A percentile compares a stretch with the other conserved stretches of the same genome.
phyloP scores from a whole-genome alignment of 345 rosid species.

The Citrus reticulata region DNA sequence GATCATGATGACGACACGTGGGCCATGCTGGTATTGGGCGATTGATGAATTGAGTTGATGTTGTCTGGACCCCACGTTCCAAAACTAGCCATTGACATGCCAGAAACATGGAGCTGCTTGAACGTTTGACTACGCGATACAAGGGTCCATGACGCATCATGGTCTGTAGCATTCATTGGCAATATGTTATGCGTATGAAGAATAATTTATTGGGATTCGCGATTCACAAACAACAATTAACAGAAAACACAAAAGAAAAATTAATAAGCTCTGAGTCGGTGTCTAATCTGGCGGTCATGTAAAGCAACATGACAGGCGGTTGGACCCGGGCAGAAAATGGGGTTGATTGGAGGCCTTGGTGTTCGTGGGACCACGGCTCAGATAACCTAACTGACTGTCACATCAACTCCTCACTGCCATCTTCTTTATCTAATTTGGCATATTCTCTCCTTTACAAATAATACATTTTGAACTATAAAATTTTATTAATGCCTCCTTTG shows the following conservation, averaged over 20 bases:
- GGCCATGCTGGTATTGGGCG: not conserved
- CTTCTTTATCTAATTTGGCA: not conserved
- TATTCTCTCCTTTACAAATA: not conserved
- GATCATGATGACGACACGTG: not conserved
- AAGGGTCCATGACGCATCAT: not conserved
- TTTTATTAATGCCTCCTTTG: not conserved
- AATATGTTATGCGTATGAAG: no score
- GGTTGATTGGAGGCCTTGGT: not conserved
- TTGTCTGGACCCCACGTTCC: not conserved
- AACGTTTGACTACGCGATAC: slow-evolving; percentile 18
- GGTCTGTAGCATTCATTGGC: not conserved
- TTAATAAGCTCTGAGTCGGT: not conserved
- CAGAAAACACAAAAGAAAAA: no score
- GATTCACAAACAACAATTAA: no score
- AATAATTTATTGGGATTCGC: no score
- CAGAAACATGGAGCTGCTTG: slow-evolving; percentile 2
- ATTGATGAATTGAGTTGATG: not conserved
- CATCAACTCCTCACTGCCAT: not conserved
- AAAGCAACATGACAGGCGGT: not conserved
- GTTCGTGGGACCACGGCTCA: not conserved
- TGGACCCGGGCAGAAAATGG: not conserved
- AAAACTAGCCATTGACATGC: not conserved
- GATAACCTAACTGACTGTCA: not conserved
- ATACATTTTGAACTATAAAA: not conserved
- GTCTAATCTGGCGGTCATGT: not conserved